Evolutionary conservation across 495 filamentous ascomycete genomes (phyloP), one percentile per base, ranked within the genome.

Genomic region (Pseudevernia furfuracea): DNA sequence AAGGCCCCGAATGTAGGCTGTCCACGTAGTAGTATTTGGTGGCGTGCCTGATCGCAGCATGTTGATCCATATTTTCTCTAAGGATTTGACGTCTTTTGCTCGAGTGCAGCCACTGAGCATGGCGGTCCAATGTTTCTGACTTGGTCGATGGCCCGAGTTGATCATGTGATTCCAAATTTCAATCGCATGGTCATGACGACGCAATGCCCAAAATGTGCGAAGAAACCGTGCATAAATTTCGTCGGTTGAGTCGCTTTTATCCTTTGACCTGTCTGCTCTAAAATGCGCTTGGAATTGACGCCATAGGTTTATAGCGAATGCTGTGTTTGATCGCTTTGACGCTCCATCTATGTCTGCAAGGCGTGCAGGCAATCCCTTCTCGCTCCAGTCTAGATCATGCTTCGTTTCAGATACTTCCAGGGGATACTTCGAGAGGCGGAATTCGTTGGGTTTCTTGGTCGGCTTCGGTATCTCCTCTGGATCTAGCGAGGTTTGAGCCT

Each of bases 101-200:
- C 71, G 74, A 65, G 72, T 72, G 66, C 81, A 85, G 23, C 87
- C 88, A 34, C 76, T 67, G 32, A 90, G 77, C 84, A 90, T 88
- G 36, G 79, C 73, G 44, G 79, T 82, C 83, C 83, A 90, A 0
- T 86, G 85, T 60, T 71, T 77, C 19, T 82, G 65, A 17, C 74
- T 80, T 25, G 87, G 85, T 38, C 72, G 70, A 38, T 82, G 67
- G 1, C 81, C 81, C 61, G 72, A 59, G 15, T 70, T 61, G 41
- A 83, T 73, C 79, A 89, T 82, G 61, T 77, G 67, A 63, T 85
- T 84, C 82, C 85, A 87, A 7, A 84, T 82, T 4, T 81, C 73
- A 34, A 85, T 73, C 15, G 85, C 79, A 5, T 73, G 67, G n/a
- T 80, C 70, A 1, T 77, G 74, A 63, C 74, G 74, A 34, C 76